Percentiles rank a stretch among this genome's conserved stretches.
phyloP scores from a whole-genome alignment of 2,329 filamentous ascomycete genomes.

The Colletotrichum noveboracense region DNA sequence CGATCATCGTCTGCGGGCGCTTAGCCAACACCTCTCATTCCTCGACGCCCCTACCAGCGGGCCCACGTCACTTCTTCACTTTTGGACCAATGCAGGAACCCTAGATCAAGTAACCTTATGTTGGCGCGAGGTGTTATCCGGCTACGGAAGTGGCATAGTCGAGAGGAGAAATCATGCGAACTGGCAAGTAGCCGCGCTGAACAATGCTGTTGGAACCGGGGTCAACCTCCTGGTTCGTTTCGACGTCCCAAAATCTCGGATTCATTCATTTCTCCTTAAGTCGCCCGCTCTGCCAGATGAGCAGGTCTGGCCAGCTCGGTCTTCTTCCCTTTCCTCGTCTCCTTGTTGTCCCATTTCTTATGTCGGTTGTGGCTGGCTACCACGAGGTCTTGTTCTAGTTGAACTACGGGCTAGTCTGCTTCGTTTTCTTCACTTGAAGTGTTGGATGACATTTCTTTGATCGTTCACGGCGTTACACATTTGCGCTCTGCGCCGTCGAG shows the following conservation, averaged over 20 bases:
- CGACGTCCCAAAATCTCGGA: not conserved
- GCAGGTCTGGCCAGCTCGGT: too few species aligned
- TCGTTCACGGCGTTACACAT: too few species aligned
- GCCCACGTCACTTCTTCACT: not conserved
- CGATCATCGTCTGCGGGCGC: constrained; percentile 7
- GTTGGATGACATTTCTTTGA: too few species aligned
- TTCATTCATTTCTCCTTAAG: too few species aligned
- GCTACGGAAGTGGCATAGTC: not conserved
- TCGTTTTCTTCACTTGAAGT: too few species aligned
- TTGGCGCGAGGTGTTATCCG: constrained; percentile 12
- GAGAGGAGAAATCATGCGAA: not conserved
- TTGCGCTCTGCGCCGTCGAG: too few species aligned
- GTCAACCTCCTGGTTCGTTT: not conserved
- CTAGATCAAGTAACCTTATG: not conserved
- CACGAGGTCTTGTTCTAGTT: too few species aligned
- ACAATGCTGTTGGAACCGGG: constrained; percentile 4
- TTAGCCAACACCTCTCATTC: constrained; percentile 16
- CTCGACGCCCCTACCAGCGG: not conserved
- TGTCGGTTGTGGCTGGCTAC: too few species aligned
- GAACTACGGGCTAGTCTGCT: too few species aligned
- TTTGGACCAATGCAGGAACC: not conserved
- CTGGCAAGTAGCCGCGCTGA: constrained; percentile 13
- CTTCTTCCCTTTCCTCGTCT: too few species aligned
- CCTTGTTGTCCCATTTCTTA: too few species aligned
- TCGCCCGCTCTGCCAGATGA: too few species aligned